A percentile compares a stretch with the other conserved stretches of the same genome.
Conservation (phyloP, 1,284 basidiomycete species). For the Malassezia globosa region DNA sequence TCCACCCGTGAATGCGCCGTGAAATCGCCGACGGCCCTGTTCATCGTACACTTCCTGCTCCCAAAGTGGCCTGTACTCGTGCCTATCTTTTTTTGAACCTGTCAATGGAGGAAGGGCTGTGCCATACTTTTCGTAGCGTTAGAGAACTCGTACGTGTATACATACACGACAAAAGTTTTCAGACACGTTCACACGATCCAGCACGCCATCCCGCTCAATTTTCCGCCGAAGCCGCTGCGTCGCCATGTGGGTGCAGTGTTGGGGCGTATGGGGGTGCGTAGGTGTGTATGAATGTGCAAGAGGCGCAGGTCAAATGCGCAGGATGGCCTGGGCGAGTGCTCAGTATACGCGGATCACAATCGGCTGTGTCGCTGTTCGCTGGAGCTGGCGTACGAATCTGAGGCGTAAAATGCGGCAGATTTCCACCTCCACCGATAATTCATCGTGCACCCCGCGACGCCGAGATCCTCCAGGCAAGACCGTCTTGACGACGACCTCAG, state of each 20-base stretch:
- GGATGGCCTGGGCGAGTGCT: too few relatives aligned
- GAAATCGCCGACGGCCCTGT: conserved; percentile 76
- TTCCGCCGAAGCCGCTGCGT: conserved; percentile 53
- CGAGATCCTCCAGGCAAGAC: too few relatives aligned
- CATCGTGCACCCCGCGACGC: background rate
- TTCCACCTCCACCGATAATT: background rate
- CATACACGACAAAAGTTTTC: conserved; percentile 77
- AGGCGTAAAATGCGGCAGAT: background rate
- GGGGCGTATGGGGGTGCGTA: too few relatives aligned
- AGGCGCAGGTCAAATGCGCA: too few relatives aligned
- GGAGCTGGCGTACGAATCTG: background rate
- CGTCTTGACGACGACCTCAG: background rate
- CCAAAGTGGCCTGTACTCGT: conserved; percentile 92
- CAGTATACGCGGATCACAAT: background rate
- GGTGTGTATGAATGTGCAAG: too few relatives aligned
- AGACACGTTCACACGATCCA: conserved; percentile 61
- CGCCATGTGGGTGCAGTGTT: conserved; percentile 3
- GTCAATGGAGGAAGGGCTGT: conserved; percentile 80
- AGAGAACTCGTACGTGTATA: conserved; percentile 5
- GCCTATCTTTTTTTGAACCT: conserved; percentile 68
- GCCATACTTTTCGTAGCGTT: conserved; percentile 77
- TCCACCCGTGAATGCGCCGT: conserved; percentile 95
- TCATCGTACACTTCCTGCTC: conserved; percentile 80
- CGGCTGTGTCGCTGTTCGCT: background rate
- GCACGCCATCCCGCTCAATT: conserved; percentile 67